Base-by-base conservation (phyloP, 768 basidiomycete species). In the Macrolepiota albuminosa region DNA sequence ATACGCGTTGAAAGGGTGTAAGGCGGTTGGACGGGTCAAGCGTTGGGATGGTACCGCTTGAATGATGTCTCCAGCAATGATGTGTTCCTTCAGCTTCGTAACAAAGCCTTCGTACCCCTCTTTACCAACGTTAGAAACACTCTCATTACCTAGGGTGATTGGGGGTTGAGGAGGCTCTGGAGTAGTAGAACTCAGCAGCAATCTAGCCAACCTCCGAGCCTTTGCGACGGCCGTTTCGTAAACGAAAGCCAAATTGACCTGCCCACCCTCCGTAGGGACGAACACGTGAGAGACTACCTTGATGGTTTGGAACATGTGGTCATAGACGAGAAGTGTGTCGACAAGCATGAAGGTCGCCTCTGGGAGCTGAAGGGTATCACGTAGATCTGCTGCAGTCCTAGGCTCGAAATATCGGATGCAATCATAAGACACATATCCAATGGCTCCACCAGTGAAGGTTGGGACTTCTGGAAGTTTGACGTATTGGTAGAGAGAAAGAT, bases 1-100 rank as follows among this genome's bases (percentile, higher is more conserved):
- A 70, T 98, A 99, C 7, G 89, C 94, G 76, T 98, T 99, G 81
- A 99, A 99, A 1, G 97, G 96, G 71, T 98, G 94, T 21, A 99
- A 77, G 21, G 82, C 72, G 0, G 97, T 98, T 39, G 90, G 89
- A 37, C 93, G 84, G 14, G 91, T 78, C 34, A 98, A 78, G 33
- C 95, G 81, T 71, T 98, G 97, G 10, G 93, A 95, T 8, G 97
- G 97, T 7, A 99, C 97, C 2, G 97, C 97, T 73, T 99, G 97
- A 65, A 99, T 98, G 69, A 99, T 98, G 74, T 99, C 95, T 33
- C 97, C 97, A 18, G 88, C 90, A 58, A 98, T 80, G 57, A 99
- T 97, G 70, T 93, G 95, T 68, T 96, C 82, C 78, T 98, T 98
- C 58, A 99, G 78, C 57, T 81, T 85, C 48, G 95, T 93, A 14